Evolutionary conservation across 768 basidiomycete genomes (phyloP).

Genomic region (Pisolithus microcarpus): DNA sequence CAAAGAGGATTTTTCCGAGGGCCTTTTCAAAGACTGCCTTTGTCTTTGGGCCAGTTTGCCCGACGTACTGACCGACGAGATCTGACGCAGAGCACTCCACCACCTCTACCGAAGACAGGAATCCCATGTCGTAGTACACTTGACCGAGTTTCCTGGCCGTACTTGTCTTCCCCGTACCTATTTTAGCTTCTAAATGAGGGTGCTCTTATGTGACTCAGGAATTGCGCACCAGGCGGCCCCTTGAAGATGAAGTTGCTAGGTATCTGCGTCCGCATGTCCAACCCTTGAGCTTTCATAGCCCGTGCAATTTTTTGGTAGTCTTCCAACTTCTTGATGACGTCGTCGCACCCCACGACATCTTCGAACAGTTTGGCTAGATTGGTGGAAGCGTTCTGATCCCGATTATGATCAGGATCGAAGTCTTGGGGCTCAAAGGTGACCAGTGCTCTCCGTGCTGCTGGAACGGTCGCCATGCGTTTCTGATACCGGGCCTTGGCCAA

Average conservation of each 20-base stretch:
- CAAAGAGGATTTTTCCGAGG: slow-evolving; percentile 59
- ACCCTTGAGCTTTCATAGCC: slow-evolving; percentile 32
- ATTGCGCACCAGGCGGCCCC: slow-evolving; percentile 54
- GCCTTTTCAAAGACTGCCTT: slow-evolving; percentile 54
- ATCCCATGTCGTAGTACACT: slow-evolving; percentile 59
- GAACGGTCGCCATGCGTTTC: slow-evolving; percentile 27
- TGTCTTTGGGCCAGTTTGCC: slow-evolving; percentile 67
- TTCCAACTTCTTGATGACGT: slow-evolving; percentile 42
- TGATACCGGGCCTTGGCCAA: slow-evolving; percentile 44
- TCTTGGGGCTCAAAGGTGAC: slow-evolving; percentile 39
- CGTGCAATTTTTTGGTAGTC: slow-evolving; percentile 46
- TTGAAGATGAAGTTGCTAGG: slow-evolving; percentile 66
- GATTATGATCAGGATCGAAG: slow-evolving; percentile 57
- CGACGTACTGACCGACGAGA: slow-evolving; percentile 61
- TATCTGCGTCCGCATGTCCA: slow-evolving; percentile 43
- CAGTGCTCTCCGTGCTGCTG: slow-evolving; percentile 14
- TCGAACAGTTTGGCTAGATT: slow-evolving; percentile 54
- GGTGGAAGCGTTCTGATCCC: slow-evolving; percentile 36
- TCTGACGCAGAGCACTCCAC: slow-evolving; percentile 65
- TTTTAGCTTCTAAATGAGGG: background rate
- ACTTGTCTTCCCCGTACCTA: slow-evolving; percentile 61
- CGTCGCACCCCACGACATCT: slow-evolving; percentile 56
- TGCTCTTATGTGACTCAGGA: background rate
- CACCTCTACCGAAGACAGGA: slow-evolving; percentile 45
- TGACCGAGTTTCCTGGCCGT: slow-evolving; percentile 55